Evolutionary conservation across 805 yeast genomes (phyloP), one percentile per base, ranked within the genome.

Genomic region (Zygoascus tannicola): DNA sequence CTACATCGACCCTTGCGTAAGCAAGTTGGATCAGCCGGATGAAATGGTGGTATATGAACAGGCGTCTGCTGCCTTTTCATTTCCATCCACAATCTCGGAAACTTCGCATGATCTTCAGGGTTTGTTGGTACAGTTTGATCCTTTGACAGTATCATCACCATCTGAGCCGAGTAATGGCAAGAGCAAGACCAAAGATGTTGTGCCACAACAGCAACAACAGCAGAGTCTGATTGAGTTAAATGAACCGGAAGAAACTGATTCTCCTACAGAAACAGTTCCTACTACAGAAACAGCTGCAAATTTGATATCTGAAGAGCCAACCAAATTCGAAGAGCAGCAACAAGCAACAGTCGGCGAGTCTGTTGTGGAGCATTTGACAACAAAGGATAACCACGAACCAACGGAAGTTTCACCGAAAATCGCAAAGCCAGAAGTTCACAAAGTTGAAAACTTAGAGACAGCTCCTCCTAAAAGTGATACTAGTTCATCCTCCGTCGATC

Each of bases 111-210:
- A 52, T 16, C 40, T 54, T 26, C 50, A 52, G 32, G 49, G 42
- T 16, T 19, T 54, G 7, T 43, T 54, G 34, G 58, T 51, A 14
- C 55, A 54, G 41, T 54, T 54, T 35, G 58, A 54, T 39, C 58
- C 57, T 5, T 35, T 54, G 40, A 38, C 48, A 16, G 10, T 44
- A 19, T 19, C n/a, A 33, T 39, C 5, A 7, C 15, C 35, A 8
- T 33, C 35, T 8, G 35, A 26, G 12, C 12, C 35, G 7, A 16
- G 8, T n/a, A 33, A 33, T 33, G 15, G 15, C 8, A 33, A 14
- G 8, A 37, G 20, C 32, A 23, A 5, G 8, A 16, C 30, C 30
- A 26, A 26, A 26, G 10, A 7, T 8, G 30, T 8, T 12, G 12
- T 12, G 12, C 7, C 7, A 7, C 7, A 7, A 26, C 10, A 26